Conservation (phyloP, 1,139 yeast genomes). For the Yamadazyma mexicana region DNA sequence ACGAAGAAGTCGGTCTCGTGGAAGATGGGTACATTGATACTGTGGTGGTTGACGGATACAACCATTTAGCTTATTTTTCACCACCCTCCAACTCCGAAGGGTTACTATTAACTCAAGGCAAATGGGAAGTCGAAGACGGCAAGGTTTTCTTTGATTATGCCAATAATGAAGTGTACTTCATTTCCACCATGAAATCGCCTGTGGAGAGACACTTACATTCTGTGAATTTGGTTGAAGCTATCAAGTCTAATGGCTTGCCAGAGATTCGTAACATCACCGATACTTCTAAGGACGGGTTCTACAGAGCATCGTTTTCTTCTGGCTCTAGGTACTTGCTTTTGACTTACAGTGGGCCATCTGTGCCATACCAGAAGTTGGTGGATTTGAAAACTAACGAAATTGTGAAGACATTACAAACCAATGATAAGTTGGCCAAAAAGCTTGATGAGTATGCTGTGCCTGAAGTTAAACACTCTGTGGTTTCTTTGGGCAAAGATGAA, state of each 20-base stretch:
- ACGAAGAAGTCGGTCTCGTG: conserved; percentile 39
- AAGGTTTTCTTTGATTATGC: conserved; percentile 47
- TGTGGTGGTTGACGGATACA: conserved; percentile 52
- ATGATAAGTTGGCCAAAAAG: conserved; percentile 38
- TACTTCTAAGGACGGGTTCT: conserved; percentile 62
- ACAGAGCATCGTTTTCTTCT: conserved; percentile 63
- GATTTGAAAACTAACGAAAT: conserved; percentile 44
- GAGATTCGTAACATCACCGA: conserved; percentile 54
- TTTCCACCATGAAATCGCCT: conserved; percentile 51
- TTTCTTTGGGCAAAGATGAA: conserved; percentile 50
- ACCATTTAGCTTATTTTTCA: conserved; percentile 57
- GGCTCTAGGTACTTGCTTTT: conserved; percentile 64
- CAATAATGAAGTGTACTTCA: conserved; percentile 44
- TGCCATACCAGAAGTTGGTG: conserved; percentile 65
- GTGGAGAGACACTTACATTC: conserved; percentile 56
- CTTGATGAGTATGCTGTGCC: conserved; percentile 53
- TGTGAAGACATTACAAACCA: conserved; percentile 49
- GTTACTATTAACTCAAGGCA: conserved; percentile 47
- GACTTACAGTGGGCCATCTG: conserved; percentile 62
- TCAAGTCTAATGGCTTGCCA: conserved; percentile 22
- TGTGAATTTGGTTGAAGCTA: conserved; percentile 37
- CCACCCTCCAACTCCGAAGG: conserved; percentile 49
- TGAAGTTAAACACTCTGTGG: conserved; percentile 39
- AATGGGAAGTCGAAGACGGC: conserved; percentile 55
- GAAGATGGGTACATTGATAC: conserved; percentile 57